These are phyloP conservation scores for Lachnellula occidentalis DNA, from an alignment of 2,329 filamentous ascomycete species.

Conservation along the genomic window DNA sequence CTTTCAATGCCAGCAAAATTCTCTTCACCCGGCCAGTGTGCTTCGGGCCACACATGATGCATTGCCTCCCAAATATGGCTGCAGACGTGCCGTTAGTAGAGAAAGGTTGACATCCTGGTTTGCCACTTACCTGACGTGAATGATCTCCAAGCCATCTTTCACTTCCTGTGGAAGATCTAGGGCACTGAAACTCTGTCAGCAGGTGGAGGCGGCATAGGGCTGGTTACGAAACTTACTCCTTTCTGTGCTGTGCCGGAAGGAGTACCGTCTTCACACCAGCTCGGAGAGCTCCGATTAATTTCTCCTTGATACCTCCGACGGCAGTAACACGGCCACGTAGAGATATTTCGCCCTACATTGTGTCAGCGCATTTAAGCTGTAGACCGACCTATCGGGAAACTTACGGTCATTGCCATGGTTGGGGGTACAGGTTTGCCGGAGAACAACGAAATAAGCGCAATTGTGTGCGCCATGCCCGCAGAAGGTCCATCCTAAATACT, in stretches of 20 bases:
- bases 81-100: slow-evolving; percentile 17
- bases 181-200: slow-evolving; percentile 37
- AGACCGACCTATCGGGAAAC: slow-evolving; percentile 26
- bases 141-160: slow-evolving; percentile 76
- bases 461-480: slow-evolving; percentile 88
- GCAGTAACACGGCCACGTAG: slow-evolving; percentile 86
- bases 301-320: slow-evolving; percentile 98
- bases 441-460: slow-evolving; percentile 89
- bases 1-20: slow-evolving; percentile 69
- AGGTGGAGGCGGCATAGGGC: neutral
- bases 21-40: slow-evolving; percentile 72
- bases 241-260: slow-evolving; percentile 80
- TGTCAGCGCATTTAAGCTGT: slow-evolving; percentile 16
- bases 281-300: slow-evolving; percentile 86
- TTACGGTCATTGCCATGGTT: slow-evolving; percentile 88
- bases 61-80: slow-evolving; percentile 95
- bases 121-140: slow-evolving; percentile 71
- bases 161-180: slow-evolving; percentile 90
- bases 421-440: slow-evolving; percentile 80
- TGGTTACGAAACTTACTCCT: slow-evolving; percentile 50
- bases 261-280: slow-evolving; percentile 94
- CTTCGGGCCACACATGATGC: slow-evolving; percentile 85
- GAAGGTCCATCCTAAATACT: slow-evolving; percentile 66
- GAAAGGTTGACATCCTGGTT: neutral
- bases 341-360: slow-evolving; percentile 54